phyloP scores from a whole-genome alignment of 129 eudicot genomes.

The Flaveria brownii region DNA sequence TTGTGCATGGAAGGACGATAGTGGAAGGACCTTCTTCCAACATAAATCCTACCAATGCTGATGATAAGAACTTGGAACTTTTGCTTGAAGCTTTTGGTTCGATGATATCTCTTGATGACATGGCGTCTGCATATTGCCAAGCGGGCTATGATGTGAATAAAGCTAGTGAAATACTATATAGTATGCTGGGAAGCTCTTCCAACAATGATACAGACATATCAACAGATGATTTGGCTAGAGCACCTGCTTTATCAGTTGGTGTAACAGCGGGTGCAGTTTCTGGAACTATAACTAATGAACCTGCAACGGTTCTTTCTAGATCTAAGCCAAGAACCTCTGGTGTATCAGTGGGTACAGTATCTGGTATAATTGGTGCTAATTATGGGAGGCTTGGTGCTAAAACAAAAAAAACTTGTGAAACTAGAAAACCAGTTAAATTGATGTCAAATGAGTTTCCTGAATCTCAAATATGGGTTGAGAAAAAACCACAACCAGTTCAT shows the following conservation, averaged over 20 bases:
- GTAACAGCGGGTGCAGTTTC: constrained; percentile 52
- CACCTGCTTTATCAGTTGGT: constrained; percentile 33
- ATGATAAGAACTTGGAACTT: constrained; percentile 51
- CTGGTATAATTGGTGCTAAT: constrained; percentile 53
- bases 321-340: constrained; percentile 44
- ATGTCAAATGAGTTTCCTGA: constrained; percentile 50
- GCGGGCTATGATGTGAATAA: constrained; percentile 45
- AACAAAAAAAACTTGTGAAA: constrained; percentile 28
- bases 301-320: constrained; percentile 21
- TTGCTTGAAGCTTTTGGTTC: constrained; percentile 70
- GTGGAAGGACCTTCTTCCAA: constrained; percentile 38
- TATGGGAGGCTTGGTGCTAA: constrained; percentile 47
- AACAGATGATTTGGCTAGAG: constrained; percentile 30
- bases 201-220: constrained; percentile 28
- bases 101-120: constrained; percentile 54
- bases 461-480: constrained; percentile 59
- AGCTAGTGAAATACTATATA: constrained; percentile 60
- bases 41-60: constrained; percentile 37
- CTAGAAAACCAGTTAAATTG: constrained; percentile 51
- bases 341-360: constrained; percentile 58
- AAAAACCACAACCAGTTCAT: constrained; percentile 17
- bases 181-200: constrained; percentile 42
- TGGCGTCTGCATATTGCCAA: constrained; percentile 66
- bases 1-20: constrained; percentile 46
- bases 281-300: constrained; percentile 9